phyloP scores from a whole-genome alignment of 768 basidiomycete genomes.

The Cystofilobasidium ferigula region DNA sequence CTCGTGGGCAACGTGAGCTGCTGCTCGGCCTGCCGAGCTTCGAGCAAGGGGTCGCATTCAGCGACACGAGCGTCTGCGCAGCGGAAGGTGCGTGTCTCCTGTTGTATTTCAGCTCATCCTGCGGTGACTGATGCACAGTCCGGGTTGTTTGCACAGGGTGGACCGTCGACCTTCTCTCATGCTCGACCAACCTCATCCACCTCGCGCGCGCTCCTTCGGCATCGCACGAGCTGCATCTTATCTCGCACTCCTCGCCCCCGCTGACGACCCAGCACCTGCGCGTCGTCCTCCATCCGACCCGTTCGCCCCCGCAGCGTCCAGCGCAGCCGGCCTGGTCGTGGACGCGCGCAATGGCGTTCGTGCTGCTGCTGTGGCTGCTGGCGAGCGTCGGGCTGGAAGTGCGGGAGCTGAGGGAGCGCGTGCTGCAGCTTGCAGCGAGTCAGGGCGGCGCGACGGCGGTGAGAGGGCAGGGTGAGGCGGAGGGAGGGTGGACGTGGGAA shows the following conservation, averaged over 20 bases:
- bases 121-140: not conserved
- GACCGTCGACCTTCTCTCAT: not conserved
- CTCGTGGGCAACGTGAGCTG: not conserved
- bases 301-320: not conserved
- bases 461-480: not conserved
- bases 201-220: not conserved
- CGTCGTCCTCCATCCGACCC: not conserved
- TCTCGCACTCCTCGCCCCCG: not conserved
- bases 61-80: not conserved
- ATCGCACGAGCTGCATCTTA: not conserved
- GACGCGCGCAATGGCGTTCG: not conserved
- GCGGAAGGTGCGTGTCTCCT: not conserved
- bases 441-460: not conserved
- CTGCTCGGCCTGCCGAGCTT: constrained; percentile 17
- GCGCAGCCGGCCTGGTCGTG: not conserved
- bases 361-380: not conserved
- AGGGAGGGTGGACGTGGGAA: too few species aligned
- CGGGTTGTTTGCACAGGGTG: not conserved
- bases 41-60: not conserved
- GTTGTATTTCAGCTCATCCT: not conserved
- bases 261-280: not conserved
- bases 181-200: not conserved
- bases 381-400: not conserved
- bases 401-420: not conserved
- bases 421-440: not conserved